Conservation (phyloP, 177 flowering plant species). For the Tripterygium wilfordii region DNA sequence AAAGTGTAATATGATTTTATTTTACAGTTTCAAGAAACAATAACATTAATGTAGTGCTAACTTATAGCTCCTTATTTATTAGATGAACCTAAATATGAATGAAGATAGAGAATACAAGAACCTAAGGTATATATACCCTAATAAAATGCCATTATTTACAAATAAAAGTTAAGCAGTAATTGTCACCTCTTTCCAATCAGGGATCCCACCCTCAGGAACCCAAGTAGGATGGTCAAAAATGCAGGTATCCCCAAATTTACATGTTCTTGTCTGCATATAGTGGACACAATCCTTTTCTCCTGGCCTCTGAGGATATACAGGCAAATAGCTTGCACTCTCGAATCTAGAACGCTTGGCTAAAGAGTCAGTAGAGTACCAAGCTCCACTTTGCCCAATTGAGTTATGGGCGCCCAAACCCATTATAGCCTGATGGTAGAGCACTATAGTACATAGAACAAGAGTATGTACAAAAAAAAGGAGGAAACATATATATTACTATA, state of each 20-base stretch:
- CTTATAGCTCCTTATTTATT: too few relatives aligned
- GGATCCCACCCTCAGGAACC: conserved; percentile 99
- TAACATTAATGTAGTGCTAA: too few relatives aligned
- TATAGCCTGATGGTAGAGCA: conserved; percentile 72
- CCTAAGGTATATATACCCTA: conserved; percentile 5
- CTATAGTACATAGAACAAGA: conserved; percentile 67
- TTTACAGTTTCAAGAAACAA: too few relatives aligned
- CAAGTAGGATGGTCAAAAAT: conserved; percentile 99
- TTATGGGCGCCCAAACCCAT: conserved; percentile 76
- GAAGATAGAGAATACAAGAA: conserved; percentile 1
- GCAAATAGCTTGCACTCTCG: conserved; percentile 77
- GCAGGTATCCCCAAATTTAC: conserved; percentile 99
- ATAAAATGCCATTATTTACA: conserved; percentile 9
- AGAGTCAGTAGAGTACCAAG: conserved; percentile 71
- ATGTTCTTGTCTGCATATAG: conserved; percentile 99
- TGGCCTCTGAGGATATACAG: conserved; percentile 95
- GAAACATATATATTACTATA: conserved; percentile 29
- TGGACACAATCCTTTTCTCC: conserved; percentile 98
- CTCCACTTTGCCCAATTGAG: conserved; percentile 82
- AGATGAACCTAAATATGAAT: too few relatives aligned
- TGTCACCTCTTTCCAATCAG: conserved; percentile 99
- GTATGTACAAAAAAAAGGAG: conserved; percentile 45
- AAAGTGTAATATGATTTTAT: too few relatives aligned
- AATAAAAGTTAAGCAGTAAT: conserved; percentile 22
- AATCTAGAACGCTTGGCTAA: conserved; percentile 88